These are phyloP conservation scores for Paramecium tetraurelia DNA, from an alignment of 73 alveolate species.

Conservation along the genomic window DNA sequence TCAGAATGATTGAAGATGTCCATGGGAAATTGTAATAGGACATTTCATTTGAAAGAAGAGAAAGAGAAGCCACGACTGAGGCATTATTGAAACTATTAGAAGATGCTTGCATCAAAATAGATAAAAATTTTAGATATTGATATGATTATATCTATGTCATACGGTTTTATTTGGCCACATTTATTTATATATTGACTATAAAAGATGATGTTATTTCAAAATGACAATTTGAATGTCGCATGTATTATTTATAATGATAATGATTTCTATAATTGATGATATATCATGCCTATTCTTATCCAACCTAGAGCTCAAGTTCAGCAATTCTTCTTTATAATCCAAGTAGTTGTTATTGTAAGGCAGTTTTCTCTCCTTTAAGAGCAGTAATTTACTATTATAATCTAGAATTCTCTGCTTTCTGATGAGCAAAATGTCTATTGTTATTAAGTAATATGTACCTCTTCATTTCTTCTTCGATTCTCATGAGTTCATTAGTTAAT, in stretches of 20 bases:
- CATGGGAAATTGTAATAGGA: slow-evolving; percentile 32
- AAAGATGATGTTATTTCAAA: not conserved
- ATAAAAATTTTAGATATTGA: slow-evolving; percentile 31
- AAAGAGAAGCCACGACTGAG: slow-evolving; percentile 47
- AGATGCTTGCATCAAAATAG: slow-evolving; percentile 45
- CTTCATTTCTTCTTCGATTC: slow-evolving; percentile 97
- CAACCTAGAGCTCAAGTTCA: slow-evolving; percentile 84
- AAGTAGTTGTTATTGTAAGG: slow-evolving; percentile 75
- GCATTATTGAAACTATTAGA: slow-evolving; percentile 34
- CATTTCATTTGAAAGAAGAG: slow-evolving; percentile 34
- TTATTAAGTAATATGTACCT: slow-evolving; percentile 20
- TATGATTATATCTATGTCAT: not conserved
- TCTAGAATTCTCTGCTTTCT: slow-evolving; percentile 83
- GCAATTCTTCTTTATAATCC: slow-evolving; percentile 88
- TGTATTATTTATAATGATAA: not conserved
- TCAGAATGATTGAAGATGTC: slow-evolving; percentile 51
- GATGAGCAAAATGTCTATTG: slow-evolving; percentile 70
- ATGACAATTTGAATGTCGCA: not conserved
- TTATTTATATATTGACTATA: no score
- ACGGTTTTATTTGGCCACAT: not conserved
- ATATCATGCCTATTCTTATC: slow-evolving; percentile 68
- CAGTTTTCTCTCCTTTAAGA: slow-evolving; percentile 86
- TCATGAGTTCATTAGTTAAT: slow-evolving; percentile 81
- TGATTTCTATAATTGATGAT: not conserved
- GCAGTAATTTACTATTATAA: slow-evolving; percentile 82